Conservation (phyloP, 192 early-diverging fungal species). For the Rhizophagus prolifer region DNA sequence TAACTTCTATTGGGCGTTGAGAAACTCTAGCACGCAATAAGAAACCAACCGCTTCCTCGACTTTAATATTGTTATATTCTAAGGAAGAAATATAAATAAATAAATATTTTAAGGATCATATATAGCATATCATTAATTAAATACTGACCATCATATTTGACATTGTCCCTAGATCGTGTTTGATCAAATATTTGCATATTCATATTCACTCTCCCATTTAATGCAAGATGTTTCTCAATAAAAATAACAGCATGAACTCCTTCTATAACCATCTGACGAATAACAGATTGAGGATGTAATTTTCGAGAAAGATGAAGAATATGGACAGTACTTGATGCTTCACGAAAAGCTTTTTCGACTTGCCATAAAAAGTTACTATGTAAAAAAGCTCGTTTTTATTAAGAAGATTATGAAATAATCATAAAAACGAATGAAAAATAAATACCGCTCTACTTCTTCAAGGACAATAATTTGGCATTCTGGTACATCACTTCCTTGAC, state of each 20-base stretch:
- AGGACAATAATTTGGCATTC: constrained; percentile 35
- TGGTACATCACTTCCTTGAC: constrained; percentile 31
- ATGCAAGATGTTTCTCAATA: constrained; percentile 18
- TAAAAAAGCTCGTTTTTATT: neutral
- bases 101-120: neutral
- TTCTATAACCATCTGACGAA: constrained; percentile 37
- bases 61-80: constrained; percentile 35
- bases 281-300: constrained; percentile 25
- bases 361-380: constrained; percentile 29
- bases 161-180: constrained; percentile 27
- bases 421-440: neutral
- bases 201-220: constrained; percentile 29
- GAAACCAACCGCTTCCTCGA: constrained; percentile 32
- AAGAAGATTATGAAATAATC: neutral
- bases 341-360: constrained; percentile 30
- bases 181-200: constrained; percentile 37
- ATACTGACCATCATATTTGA: constrained; percentile 36
- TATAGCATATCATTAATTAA: neutral
- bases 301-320: constrained; percentile 31
- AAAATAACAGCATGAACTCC: constrained; percentile 34
- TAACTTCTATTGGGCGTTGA: constrained; percentile 2
- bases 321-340: constrained; percentile 30
- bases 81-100: neutral
- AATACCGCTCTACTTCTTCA: constrained; percentile 33
- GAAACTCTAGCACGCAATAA: constrained; percentile 20